Conservation (phyloP, 306 rosid genomes). For the Prosopis cineraria region DNA sequence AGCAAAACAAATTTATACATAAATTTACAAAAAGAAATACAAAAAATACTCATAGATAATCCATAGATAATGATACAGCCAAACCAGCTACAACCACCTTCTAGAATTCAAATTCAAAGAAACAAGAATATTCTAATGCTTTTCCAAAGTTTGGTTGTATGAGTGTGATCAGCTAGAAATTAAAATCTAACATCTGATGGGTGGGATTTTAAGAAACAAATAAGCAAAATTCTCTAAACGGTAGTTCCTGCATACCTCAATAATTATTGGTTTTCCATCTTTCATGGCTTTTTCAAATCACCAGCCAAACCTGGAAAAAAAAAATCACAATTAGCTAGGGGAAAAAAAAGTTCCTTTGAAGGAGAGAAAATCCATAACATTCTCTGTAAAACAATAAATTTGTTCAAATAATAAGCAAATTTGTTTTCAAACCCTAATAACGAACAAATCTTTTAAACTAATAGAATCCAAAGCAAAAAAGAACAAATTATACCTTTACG, state of each 20-base stretch:
- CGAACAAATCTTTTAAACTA: constrained; percentile 1
- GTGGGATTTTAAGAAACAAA: constrained; percentile 3
- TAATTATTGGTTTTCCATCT: constrained; percentile 98
- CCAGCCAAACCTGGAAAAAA: constrained; percentile 85
- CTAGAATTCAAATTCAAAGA: not conserved
- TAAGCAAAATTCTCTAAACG: constrained; percentile 7
- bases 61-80: not conserved
- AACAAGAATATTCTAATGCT: not conserved
- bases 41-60: not conserved
- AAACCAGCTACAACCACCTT: not conserved
- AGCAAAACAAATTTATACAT: not conserved
- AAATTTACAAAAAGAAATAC: not conserved
- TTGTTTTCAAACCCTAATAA: not conserved
- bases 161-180: not conserved
- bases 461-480: constrained; percentile 28
- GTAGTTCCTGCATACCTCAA: constrained; percentile 60
- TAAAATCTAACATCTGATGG: not conserved
- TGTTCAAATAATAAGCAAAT: not conserved
- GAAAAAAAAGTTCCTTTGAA: not conserved
- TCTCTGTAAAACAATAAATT: not conserved
- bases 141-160: not conserved
- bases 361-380: constrained; percentile 12
- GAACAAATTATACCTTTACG: constrained; percentile 67
- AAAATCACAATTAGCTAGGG: constrained; percentile 28
- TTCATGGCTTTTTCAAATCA: constrained; percentile 97